Evolutionary conservation across 2,329 filamentous ascomycete species (phyloP), one percentile per base, ranked within the genome.

Genomic region (Westerdykella ornata): DNA sequence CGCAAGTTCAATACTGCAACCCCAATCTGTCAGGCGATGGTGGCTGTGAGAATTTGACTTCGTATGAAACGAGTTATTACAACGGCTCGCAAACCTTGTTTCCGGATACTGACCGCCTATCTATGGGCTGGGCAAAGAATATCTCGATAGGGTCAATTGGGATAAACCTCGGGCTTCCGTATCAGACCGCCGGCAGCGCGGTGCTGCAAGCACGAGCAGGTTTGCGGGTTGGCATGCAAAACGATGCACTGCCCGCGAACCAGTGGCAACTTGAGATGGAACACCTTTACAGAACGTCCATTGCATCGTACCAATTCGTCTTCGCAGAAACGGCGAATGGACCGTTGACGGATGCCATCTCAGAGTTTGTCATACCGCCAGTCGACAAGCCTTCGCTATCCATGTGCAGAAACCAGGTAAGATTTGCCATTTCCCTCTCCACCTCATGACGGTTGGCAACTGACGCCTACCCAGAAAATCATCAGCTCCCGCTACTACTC

Each of bases 221-320:
- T 5, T 15, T 46, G 2, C 13, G 13, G 4, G 20, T 28, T 11
- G 49, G 47, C 12, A 17, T 39, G 7, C 47, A 51, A 18, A 41
- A 37, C 6, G 22, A 26, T 8, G 8, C 22, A 5, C 36, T 54
- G 12, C 47, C 49, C 19, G 15, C 18, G 14, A 50, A 52, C 29
- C 51, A 54, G 38, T 54, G 51, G 51, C 41, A 52, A 31, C 17
- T 43, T 5, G 51, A 54, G n/a, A 37, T 46, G 4, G 42, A 46
- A 18, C 35, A 49, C 19, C 46, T 37, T 41, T 17, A 44, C 34
- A 39, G 35, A 19, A 37, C 34, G 15, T 34, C 39, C 8, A 26
- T 54, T 7, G 49, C 51, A 11, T 38, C 26, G 5, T n/a, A 51
- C 8, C 51, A 54, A 31, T 35, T 39, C 15, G 32, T 30, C n/a